Percentiles rank a stretch among this genome's conserved stretches.
Conservation (phyloP, 1,284 basidiomycete species). For the Cystobasidiaceae sp. region DNA sequence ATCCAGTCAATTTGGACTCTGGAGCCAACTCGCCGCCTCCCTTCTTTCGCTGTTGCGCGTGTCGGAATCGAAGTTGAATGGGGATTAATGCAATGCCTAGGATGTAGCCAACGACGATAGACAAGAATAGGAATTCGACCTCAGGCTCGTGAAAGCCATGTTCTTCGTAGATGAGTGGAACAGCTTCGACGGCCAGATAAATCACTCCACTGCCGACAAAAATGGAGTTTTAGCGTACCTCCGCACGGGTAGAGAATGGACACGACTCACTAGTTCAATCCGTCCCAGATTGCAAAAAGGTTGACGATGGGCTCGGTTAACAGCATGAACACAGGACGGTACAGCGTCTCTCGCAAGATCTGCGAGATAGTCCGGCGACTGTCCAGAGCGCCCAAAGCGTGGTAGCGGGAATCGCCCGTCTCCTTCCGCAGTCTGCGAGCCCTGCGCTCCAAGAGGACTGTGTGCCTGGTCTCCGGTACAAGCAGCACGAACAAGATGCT, state of each 20-base stretch:
- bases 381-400: conserved; percentile 28
- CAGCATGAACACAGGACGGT: conserved; percentile 29
- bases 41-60: not conserved
- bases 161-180: conserved; percentile 25
- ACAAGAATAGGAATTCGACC: conserved; percentile 20
- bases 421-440: conserved; percentile 28
- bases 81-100: conserved; percentile 11
- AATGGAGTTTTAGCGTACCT: not conserved
- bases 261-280: conserved; percentile 25
- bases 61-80: conserved; percentile 4
- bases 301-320: conserved; percentile 31
- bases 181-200: conserved; percentile 30
- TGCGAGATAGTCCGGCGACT: conserved; percentile 27
- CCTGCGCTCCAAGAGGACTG: conserved; percentile 31
- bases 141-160: conserved; percentile 28
- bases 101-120: conserved; percentile 29
- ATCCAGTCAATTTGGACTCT: conserved; percentile 19
- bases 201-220: conserved; percentile 23
- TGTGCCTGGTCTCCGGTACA: conserved; percentile 38
- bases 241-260: too few species aligned
- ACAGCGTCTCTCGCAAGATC: conserved; percentile 19
- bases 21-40: conserved; percentile 6
- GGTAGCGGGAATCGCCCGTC: conserved; percentile 33
- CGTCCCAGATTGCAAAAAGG: conserved; percentile 29
- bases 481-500: conserved; percentile 33